Percentiles rank a stretch among this genome's conserved stretches.
phyloP scores from a whole-genome alignment of 768 basidiomycete genomes.

The Rhizopogon salebrosus region DNA sequence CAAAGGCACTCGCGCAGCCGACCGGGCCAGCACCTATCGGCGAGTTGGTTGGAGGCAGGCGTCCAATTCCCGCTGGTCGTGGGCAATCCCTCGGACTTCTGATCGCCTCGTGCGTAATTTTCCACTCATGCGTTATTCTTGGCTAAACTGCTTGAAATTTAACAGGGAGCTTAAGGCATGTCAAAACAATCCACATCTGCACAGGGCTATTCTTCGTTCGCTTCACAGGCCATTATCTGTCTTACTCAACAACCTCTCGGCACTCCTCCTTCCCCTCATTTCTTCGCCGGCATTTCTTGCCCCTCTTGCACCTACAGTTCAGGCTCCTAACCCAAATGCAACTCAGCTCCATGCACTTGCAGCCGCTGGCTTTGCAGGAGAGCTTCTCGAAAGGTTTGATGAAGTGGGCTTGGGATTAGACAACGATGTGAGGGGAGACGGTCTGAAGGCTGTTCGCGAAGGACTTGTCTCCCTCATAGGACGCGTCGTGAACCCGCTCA shows the following conservation, averaged over 20 bases:
- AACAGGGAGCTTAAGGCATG: constrained; percentile 70
- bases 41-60: constrained; percentile 60
- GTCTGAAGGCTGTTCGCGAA: constrained; percentile 63
- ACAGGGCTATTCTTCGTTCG: constrained; percentile 65
- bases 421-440: constrained; percentile 58
- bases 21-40: constrained; percentile 42
- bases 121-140: constrained; percentile 9
- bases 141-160: constrained; percentile 7
- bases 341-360: constrained; percentile 70
- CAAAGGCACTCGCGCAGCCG: constrained; percentile 68
- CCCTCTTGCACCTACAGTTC: constrained; percentile 44
- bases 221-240: constrained; percentile 77
- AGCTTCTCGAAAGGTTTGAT: constrained; percentile 69
- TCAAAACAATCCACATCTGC: constrained; percentile 56
- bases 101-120: constrained; percentile 59
- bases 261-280: constrained; percentile 59
- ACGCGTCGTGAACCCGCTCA: constrained; percentile 61
- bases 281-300: constrained; percentile 58
- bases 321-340: constrained; percentile 50
- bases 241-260: constrained; percentile 62
- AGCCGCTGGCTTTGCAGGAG: constrained; percentile 64
- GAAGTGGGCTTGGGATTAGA: constrained; percentile 58
- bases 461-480: constrained; percentile 64
- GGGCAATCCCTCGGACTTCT: constrained; percentile 61
- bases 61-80: constrained; percentile 70